Evolutionary conservation across 495 filamentous ascomycete species (phyloP), one percentile per base, ranked within the genome.

Genomic region (Letharia lupina): DNA sequence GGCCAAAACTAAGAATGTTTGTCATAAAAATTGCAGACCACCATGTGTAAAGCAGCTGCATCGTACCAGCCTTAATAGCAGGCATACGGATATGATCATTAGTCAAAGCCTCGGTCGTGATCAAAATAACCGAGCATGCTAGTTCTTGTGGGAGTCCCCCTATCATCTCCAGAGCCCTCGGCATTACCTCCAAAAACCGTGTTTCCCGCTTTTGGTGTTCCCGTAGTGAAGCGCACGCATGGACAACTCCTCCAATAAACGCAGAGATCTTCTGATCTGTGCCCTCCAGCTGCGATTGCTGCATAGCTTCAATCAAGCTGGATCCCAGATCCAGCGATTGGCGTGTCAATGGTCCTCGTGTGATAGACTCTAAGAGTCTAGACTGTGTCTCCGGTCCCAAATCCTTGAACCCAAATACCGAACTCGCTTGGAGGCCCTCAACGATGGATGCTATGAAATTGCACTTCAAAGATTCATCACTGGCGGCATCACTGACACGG

Each of bases 371-470:
- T 6, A 62, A 33, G 15, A 69, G 42, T 50, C 50, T 33, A 44
- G 23, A 16, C 15, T 50, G 40, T 39, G 42, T 66, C n/a, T 56
- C 62, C 3, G 23, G 35, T n/a, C 44, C 39, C 20, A 60, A 37
- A 42, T 68, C 47, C 35, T 39, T 56, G 9, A 57, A 37, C 16
- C 37, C 47, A n/a, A 63, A 67, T 20, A 68, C 47, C 11, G 63
- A 45, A 20, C 66, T 68, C 18, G 57, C 37, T 31, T 63, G 63
- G 3, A 68, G 62, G 33, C 63, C 66, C 13, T 67, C 45, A 16
- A 63, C 33, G 16, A 70, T 11, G 12, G 28, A 59, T 58, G 37
- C 54, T 10, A 60, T 56, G 33, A 64, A 23, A 8, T n/a, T 60
- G 10, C 23, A 57, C 23, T 44, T 57, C 8, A 35, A 37, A 1